Evolutionary conservation across 305 asterid species (phyloP), one percentile per base, ranked within the genome.

Genomic region (Withania somnifera): DNA sequence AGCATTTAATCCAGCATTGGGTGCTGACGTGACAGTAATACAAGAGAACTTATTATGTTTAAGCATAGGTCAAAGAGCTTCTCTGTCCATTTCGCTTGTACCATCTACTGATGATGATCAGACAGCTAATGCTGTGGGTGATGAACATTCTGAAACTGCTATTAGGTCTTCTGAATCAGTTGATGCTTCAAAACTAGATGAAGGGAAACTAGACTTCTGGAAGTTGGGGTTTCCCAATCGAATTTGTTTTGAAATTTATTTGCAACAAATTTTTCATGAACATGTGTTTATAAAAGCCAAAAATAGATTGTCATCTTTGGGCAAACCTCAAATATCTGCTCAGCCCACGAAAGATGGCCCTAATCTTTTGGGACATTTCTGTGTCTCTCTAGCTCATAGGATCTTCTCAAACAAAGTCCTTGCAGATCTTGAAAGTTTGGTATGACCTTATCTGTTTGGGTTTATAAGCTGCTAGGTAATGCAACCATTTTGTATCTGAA

Each of bases 321-420:
- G 83, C 68, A 90, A 83, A 85, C 87, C 83, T 86, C 95, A 87
- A 85, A 60, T 68, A 83, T 84, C 91, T 84, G 86, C 87, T 82
- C 94, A 84, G 86, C 88, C 91, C 66, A 81, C 60, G 52, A 93
- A 92, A 89, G 97, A 92, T 69, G 88, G 75, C 71, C 79, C 90
- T 30, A 93, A 86, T 86, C 91, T 92, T 85, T 95, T 96, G 47
- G 93, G 92, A 77, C 98, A 96, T 89, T 96, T 94, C 84, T 92
- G 97, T 89, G 86, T 89, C 91, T 93, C 98, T 84, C 92, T 96
- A 82, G 94, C 98, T 84, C 99, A 96, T 87, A 90, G 98, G 84
- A 96, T 94, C 88, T 94, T 94, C 92, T 92, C 98, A 50, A 91
- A 87, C 88, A 94, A 93, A 89, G 98, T 94, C 86, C 89, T 92